Base-by-base conservation (phyloP, 306 rosid genomes). In the Vigna radiata region DNA sequence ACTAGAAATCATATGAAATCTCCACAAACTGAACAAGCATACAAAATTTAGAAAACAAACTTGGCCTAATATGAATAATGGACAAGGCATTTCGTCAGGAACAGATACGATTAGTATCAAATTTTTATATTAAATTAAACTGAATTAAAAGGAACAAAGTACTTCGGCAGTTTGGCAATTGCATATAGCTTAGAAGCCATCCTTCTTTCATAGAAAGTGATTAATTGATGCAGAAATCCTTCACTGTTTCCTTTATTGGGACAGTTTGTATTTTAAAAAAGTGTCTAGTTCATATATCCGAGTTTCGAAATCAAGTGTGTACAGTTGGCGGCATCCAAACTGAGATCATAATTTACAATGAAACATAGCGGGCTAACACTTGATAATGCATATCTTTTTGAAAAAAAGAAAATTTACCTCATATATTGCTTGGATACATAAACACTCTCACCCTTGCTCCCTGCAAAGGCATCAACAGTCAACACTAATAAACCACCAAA, bases 391-490 rank as follows among this genome's bases (percentile, higher is more conserved):
- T 0, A 18, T 41, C 10, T 41, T 3, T 64, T 18, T 25, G 2
- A 56, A 44, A 67, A 67, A 66, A 3, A 8, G 49, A 12, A 55
- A 31, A 7, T 48, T 59, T 83, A 94, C 97, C 93, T 92, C 41
- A 95, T 47, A 92, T 88, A 36, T 92, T 95, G 91, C 97, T 92
- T 73, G 98, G 98, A 61, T 95, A 95, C 97, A 95, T 92, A 68
- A 95, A 92, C 11, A 95, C 98, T 77, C 98, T 92, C 13, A 95
- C 93, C 68, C 92, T 86, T 23, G 93, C 93, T 61, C 98, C 98
- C 97, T 94, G 80, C 86, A 89, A 13, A 69, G 1, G 2, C 9
- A 62, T 52, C 6, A 16, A 58, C 53, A 37, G 19, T 37, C 66
- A 43, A 69, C 25, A 56, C 13, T 86, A 37, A 85, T 73, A 79